phyloP scores from a whole-genome alignment of 805 yeast species.

The Candida nemodendra region DNA sequence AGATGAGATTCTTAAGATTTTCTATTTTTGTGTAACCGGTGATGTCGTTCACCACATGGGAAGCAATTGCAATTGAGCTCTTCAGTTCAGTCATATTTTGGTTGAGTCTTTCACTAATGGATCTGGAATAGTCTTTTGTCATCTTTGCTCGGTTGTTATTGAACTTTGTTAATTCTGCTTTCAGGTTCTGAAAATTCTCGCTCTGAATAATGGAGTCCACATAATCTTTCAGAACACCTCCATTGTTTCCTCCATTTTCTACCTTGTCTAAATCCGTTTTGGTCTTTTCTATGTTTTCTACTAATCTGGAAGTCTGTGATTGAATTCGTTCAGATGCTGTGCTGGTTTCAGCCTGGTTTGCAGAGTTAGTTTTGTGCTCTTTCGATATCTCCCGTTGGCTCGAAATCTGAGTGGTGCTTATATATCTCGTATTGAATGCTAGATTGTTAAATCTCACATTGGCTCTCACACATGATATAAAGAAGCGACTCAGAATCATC shows the following conservation, averaged over 20 bases:
- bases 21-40: conserved; percentile 90
- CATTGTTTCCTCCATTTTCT: conserved; percentile 6
- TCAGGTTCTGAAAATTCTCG: conserved; percentile 33
- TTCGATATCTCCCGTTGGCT: no score
- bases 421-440: no score
- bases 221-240: conserved; percentile 12
- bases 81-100: conserved; percentile 54
- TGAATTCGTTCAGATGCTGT: conserved; percentile 13
- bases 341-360: no score
- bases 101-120: conserved; percentile 43
- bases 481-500: no score
- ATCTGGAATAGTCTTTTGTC: conserved; percentile 35
- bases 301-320: conserved; percentile 14
- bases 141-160: conserved; percentile 23
- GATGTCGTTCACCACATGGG: conserved; percentile 76
- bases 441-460: no score
- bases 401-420: no score
- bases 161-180: conserved; percentile 30
- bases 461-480: no score
- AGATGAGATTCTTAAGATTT: conserved; percentile 61
- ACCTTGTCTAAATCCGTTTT: conserved; percentile 6
- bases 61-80: conserved; percentile 56
- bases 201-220: conserved; percentile 30
- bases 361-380: no score
- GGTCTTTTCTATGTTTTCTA: conserved; percentile 19